Percentiles rank a stretch among this genome's conserved stretches.
Evolutionary conservation across 257 asterid genomes (phyloP).

Genomic region (Lycium barbarum): DNA sequence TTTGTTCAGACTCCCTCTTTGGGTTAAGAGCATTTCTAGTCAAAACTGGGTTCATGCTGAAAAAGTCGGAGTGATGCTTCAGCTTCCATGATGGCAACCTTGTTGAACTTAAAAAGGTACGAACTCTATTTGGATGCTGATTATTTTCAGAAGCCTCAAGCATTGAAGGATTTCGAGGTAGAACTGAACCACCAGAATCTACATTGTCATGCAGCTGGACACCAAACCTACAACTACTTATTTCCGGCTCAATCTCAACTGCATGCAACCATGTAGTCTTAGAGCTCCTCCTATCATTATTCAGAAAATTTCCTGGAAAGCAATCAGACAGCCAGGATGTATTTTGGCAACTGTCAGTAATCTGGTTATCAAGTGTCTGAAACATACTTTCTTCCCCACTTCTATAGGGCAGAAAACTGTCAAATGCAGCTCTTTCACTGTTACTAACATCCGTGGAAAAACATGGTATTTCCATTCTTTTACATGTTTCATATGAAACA

Average conservation of each 20-base stretch:
- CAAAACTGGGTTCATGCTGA: conserved; percentile 72
- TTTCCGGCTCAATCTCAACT: conserved; percentile 46
- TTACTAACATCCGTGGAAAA: conserved; percentile 35
- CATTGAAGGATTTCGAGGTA: conserved; percentile 39
- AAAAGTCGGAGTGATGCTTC: conserved; percentile 54
- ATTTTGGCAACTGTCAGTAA: conserved; percentile 42
- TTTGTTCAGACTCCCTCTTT: conserved; percentile 50
- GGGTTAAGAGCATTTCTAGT: conserved; percentile 51
- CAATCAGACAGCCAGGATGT: conserved; percentile 35
- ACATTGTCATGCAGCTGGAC: conserved; percentile 37
- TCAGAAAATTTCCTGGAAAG: conserved; percentile 30
- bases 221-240: conserved; percentile 41
- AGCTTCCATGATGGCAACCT: conserved; percentile 46
- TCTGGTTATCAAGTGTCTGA: conserved; percentile 41
- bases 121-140: conserved; percentile 39
- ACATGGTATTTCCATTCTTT: conserved; percentile 38
- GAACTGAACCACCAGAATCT: conserved; percentile 39
- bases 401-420: conserved; percentile 29
- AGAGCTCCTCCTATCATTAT: conserved; percentile 36
- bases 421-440: conserved; percentile 32
- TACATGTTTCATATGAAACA: conserved; percentile 38
- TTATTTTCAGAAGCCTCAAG: conserved; percentile 39
- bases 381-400: conserved; percentile 37
- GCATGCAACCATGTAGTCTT: conserved; percentile 44
- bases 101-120: conserved; percentile 41